These are phyloP conservation scores for Mycena metata DNA, from an alignment of 768 basidiomycete species.

Conservation along the genomic window DNA sequence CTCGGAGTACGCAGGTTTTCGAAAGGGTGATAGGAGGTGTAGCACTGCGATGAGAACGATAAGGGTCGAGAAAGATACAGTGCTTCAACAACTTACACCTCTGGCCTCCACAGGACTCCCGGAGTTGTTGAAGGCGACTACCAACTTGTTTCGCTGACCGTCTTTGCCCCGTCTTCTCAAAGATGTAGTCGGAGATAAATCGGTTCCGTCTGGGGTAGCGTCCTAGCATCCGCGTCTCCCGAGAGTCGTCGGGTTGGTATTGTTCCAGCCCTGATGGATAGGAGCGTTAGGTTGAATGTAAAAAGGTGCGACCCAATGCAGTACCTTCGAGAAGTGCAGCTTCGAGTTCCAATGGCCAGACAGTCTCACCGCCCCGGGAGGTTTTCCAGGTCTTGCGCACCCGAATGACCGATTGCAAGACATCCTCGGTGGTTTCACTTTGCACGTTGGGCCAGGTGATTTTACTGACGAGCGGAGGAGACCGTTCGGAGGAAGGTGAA, in stretches of 20 bases:
- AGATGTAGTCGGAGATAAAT: conserved; percentile 73
- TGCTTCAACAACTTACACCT: conserved; percentile 61
- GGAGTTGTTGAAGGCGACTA: conserved; percentile 82
- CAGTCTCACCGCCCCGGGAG: conserved; percentile 76
- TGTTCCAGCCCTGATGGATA: conserved; percentile 56
- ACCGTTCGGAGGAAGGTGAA: conserved; percentile 24
- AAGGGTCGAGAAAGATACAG: conserved; percentile 14
- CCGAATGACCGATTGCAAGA: conserved; percentile 75
- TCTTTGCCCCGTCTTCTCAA: conserved; percentile 72
- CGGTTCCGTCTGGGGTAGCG: conserved; percentile 72
- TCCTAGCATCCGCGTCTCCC: conserved; percentile 63
- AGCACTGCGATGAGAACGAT: conserved; percentile 49
- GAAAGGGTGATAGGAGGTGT: conserved; percentile 58
- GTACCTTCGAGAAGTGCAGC: conserved; percentile 82
- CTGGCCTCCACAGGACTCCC: conserved; percentile 80
- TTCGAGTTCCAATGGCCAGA: conserved; percentile 86
- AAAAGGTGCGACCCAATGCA: background rate
- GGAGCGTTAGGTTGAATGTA: background rate
- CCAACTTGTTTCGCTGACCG: conserved; percentile 86
- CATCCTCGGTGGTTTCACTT: conserved; percentile 61
- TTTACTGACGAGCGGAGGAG: conserved; percentile 1
- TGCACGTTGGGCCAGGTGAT: conserved; percentile 40
- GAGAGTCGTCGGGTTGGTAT: conserved; percentile 63
- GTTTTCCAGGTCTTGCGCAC: conserved; percentile 84
- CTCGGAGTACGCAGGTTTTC: conserved; percentile 41